Percentiles rank a stretch among this genome's conserved stretches.
phyloP scores from a whole-genome alignment of 2,329 filamentous ascomycete genomes.

The Grosmannia huntii region DNA sequence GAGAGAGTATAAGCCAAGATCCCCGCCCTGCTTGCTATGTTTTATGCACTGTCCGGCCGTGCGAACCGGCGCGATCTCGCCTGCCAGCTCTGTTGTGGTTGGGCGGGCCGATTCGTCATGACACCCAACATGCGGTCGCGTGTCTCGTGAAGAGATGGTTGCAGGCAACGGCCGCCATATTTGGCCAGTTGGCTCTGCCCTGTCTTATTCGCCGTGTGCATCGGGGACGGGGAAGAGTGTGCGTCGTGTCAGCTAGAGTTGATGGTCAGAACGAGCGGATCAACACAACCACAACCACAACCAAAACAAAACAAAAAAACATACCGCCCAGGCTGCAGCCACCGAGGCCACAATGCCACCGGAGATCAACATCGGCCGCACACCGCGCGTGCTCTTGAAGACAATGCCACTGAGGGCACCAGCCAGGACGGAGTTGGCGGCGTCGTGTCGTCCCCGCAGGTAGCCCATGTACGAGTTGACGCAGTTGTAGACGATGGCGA shows the following conservation, averaged over 20 bases:
- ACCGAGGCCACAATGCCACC: conserved; percentile 77
- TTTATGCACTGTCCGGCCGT: neutral
- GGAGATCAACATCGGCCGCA: conserved; percentile 89
- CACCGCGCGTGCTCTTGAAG: conserved; percentile 88
- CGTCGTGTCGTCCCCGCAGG: conserved; percentile 73
- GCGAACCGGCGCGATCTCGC: neutral
- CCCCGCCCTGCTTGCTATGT: neutral
- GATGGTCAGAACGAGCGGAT: neutral
- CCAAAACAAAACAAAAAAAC: conserved; percentile 24
- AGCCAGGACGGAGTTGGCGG: conserved; percentile 75
- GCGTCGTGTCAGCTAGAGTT: conserved; percentile 13
- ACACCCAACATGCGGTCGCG: neutral
- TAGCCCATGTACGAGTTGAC: conserved; percentile 76
- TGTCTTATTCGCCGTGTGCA: neutral
- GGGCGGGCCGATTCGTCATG: neutral
- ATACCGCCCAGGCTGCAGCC: conserved; percentile 83
- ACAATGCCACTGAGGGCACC: conserved; percentile 83
- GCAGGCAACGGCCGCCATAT: neutral
- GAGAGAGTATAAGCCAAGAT: conserved; percentile 4
- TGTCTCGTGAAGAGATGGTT: neutral
- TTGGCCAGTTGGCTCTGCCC: neutral
- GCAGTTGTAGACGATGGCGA: conserved; percentile 93
- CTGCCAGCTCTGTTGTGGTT: neutral
- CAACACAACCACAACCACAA: too few relatives aligned
- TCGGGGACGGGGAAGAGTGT: conserved; percentile 14